Evolutionary conservation across 2,329 filamentous ascomycete species (phyloP).

Genomic region (Pseudogymnoascus sp.): DNA sequence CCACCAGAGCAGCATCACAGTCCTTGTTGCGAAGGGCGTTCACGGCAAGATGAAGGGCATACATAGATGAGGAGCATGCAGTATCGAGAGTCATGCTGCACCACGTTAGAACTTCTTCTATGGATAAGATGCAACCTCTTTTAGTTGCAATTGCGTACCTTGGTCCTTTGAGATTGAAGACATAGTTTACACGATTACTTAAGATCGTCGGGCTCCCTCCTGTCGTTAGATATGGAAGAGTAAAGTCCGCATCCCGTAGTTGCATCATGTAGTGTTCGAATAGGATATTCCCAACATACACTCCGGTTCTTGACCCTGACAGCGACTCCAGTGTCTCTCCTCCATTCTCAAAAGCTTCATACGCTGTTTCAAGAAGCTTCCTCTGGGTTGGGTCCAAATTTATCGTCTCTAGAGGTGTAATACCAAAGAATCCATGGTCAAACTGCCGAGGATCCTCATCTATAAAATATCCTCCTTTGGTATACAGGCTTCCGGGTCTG

Average conservation of each 20-base stretch:
- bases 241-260: slow-evolving; percentile 22
- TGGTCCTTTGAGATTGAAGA: slow-evolving; percentile 33
- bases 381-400: slow-evolving; percentile 25
- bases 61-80: slow-evolving; percentile 35
- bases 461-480: slow-evolving; percentile 9
- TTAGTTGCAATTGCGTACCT: slow-evolving; percentile 13
- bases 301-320: slow-evolving; percentile 26
- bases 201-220: slow-evolving; percentile 33
- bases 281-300: slow-evolving; percentile 26
- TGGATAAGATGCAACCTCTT: too few relatives aligned
- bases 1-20: slow-evolving; percentile 18
- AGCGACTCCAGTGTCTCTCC: slow-evolving; percentile 29
- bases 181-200: slow-evolving; percentile 33
- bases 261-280: slow-evolving; percentile 23
- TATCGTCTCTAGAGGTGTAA: neutral
- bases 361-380: slow-evolving; percentile 19
- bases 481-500: slow-evolving; percentile 9
- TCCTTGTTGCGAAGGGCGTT: slow-evolving; percentile 27
- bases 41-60: slow-evolving; percentile 45
- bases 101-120: neutral
- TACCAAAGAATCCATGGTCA: neutral
- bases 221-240: slow-evolving; percentile 26
- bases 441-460: neutral
- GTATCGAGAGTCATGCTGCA: slow-evolving; percentile 16
- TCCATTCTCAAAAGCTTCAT: slow-evolving; percentile 24